Conservation (phyloP, 768 basidiomycete species). For the Amanita subjunquillea region DNA sequence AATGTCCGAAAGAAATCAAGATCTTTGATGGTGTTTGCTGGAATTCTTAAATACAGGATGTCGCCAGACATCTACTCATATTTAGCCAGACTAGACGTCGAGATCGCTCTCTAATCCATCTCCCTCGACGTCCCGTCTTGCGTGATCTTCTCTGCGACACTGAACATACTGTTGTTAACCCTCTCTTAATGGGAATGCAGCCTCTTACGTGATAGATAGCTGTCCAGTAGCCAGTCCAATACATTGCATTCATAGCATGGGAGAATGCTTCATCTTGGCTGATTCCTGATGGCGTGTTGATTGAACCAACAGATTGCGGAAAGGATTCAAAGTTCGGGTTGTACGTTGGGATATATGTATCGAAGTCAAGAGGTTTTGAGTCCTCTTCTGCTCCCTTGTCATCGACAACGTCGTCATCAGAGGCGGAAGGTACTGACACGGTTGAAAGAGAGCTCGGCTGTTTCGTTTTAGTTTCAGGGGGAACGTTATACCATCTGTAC, state of each 20-base stretch:
- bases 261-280: constrained; percentile 69
- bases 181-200: neutral
- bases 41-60: constrained; percentile 82
- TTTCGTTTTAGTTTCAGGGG: constrained; percentile 18
- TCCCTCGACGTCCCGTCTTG: neutral
- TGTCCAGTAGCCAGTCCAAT: constrained; percentile 85
- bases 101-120: constrained; percentile 54
- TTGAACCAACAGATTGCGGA: constrained; percentile 2
- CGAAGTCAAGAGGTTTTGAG: constrained; percentile 57
- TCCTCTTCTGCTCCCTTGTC: constrained; percentile 18
- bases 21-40: constrained; percentile 82
- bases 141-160: constrained; percentile 21
- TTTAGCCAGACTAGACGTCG: constrained; percentile 76
- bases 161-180: constrained; percentile 6
- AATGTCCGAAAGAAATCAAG: constrained; percentile 71
- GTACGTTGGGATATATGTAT: constrained; percentile 61
- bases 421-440: constrained; percentile 3
- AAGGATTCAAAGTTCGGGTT: constrained; percentile 44
- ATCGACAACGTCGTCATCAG: neutral
- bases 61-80: constrained; percentile 86
- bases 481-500: constrained; percentile 74
- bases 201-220: constrained; percentile 67
- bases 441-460: constrained; percentile 15
- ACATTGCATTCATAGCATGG: constrained; percentile 69
- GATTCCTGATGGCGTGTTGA: constrained; percentile 27